Conservation (phyloP, 495 filamentous ascomycete genomes). For the Zalerion maritima region DNA sequence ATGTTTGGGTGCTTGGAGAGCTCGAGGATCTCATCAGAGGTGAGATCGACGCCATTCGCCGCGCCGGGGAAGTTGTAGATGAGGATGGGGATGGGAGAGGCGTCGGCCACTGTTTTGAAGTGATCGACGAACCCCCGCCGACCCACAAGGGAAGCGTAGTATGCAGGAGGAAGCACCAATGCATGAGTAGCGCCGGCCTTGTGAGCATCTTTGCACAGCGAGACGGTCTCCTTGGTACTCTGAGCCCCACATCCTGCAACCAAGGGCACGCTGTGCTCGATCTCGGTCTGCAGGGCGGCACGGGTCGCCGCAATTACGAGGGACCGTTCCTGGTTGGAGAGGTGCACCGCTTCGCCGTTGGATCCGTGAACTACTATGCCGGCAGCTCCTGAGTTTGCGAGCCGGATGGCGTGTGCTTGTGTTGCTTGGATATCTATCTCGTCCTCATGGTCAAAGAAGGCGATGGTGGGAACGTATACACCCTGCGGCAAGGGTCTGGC, state of each 20-base stretch:
- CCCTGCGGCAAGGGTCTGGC: constrained; percentile 29
- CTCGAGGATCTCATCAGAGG: constrained; percentile 61
- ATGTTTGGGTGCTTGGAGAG: constrained; percentile 63
- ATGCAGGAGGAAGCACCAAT: constrained; percentile 71
- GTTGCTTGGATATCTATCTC: constrained; percentile 53
- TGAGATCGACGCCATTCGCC: constrained; percentile 70
- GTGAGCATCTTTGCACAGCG: constrained; percentile 61
- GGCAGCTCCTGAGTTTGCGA: constrained; percentile 53
- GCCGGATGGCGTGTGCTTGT: constrained; percentile 54
- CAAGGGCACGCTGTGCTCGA: constrained; percentile 57
- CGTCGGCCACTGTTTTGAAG: constrained; percentile 57
- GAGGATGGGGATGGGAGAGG: constrained; percentile 55
- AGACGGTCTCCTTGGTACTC: constrained; percentile 74
- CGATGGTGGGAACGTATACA: constrained; percentile 55
- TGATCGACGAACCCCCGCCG: constrained; percentile 54
- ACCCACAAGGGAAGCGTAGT: constrained; percentile 61
- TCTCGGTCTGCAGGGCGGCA: constrained; percentile 48
- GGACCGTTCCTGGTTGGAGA: constrained; percentile 55
- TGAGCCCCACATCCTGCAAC: constrained; percentile 77
- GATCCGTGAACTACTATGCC: constrained; percentile 71
- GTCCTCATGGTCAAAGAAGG: constrained; percentile 45
- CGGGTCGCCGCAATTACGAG: constrained; percentile 61
- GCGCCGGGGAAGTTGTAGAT: constrained; percentile 82
- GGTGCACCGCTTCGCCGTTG: constrained; percentile 79
- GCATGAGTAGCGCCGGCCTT: constrained; percentile 69